Evolutionary conservation across 345 rosid species (phyloP).

Genomic region (Moricandia arvensis): DNA sequence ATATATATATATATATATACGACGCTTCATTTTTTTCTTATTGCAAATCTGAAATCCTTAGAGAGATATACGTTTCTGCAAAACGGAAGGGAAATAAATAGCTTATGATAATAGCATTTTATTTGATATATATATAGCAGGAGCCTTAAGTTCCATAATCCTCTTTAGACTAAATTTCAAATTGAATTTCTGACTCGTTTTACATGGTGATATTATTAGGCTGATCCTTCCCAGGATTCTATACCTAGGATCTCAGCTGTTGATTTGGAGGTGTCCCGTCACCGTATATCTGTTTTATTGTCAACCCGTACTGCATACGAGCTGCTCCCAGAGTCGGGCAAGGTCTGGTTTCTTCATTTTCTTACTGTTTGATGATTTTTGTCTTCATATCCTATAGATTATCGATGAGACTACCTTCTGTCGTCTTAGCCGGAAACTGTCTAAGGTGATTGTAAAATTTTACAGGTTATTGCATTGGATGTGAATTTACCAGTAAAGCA

Average conservation of each 20-base stretch:
- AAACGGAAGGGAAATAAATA: not conserved
- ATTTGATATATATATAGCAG: not conserved
- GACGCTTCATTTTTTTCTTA: not conserved
- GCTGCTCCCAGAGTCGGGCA: conserved; percentile 96
- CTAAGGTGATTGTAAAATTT: not conserved
- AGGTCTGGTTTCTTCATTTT: conserved; percentile 66
- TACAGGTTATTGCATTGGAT: conserved; percentile 91
- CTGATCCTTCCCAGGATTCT: conserved; percentile 48
- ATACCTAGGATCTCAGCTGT: conserved; percentile 55
- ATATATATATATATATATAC: not conserved
- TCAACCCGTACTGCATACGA: conserved; percentile 81
- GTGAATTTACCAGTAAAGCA: conserved; percentile 93
- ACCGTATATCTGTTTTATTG: conserved; percentile 64
- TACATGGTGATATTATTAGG: conserved; percentile 22
- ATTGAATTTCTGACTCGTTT: conserved; percentile 30
- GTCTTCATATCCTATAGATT: conserved; percentile 8
- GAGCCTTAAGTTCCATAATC: conserved; percentile 2
- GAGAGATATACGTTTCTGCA: not conserved
- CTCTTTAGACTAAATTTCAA: not conserved
- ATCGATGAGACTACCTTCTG: conserved; percentile 1
- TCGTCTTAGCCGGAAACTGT: conserved; percentile 11
- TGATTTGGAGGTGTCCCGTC: conserved; percentile 74
- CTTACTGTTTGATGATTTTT: conserved; percentile 27
- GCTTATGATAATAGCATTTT: not conserved
- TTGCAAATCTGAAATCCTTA: not conserved